Evolutionary conservation across 371 early-diverging fungal species (phyloP).

Genomic region (Mortierella sp.): DNA sequence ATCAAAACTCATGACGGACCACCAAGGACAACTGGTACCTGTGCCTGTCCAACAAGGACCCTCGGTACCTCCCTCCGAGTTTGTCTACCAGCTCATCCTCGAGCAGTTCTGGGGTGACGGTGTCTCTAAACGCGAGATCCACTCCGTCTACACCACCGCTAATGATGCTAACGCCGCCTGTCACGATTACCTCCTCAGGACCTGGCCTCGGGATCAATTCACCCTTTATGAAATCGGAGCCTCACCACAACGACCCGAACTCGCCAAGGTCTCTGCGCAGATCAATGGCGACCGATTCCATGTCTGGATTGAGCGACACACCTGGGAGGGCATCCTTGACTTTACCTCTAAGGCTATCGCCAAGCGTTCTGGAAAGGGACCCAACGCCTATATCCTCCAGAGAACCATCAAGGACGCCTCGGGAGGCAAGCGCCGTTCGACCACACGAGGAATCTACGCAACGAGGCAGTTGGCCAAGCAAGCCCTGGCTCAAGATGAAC

Average conservation of each 20-base stretch:
- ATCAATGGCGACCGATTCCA: constrained; percentile 53
- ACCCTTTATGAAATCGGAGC: constrained; percentile 39
- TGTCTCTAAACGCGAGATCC: constrained; percentile 57
- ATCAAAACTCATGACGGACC: background rate
- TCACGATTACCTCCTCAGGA: constrained; percentile 48
- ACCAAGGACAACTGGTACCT: background rate
- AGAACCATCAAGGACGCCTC: constrained; percentile 57
- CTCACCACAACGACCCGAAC: constrained; percentile 47
- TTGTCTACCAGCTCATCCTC: constrained; percentile 56
- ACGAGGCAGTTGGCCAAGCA: constrained; percentile 46
- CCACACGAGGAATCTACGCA: constrained; percentile 50
- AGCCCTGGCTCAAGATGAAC: constrained; percentile 41
- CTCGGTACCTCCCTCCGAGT: constrained; percentile 36
- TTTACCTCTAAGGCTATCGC: constrained; percentile 55
- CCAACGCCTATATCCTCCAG: constrained; percentile 56
- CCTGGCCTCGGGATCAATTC: constrained; percentile 52
- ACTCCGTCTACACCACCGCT: constrained; percentile 45
- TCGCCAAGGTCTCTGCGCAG: constrained; percentile 47
- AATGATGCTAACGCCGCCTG: constrained; percentile 51
- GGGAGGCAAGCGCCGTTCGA: constrained; percentile 58
- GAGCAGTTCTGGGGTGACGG: constrained; percentile 59
- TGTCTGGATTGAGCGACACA: constrained; percentile 54
- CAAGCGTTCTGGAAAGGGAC: constrained; percentile 44
- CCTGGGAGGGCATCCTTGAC: constrained; percentile 52
- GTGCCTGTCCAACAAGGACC: constrained; percentile 7